phyloP scores from a whole-genome alignment of 1,284 basidiomycete genomes.

The Volvariella surrecta region DNA sequence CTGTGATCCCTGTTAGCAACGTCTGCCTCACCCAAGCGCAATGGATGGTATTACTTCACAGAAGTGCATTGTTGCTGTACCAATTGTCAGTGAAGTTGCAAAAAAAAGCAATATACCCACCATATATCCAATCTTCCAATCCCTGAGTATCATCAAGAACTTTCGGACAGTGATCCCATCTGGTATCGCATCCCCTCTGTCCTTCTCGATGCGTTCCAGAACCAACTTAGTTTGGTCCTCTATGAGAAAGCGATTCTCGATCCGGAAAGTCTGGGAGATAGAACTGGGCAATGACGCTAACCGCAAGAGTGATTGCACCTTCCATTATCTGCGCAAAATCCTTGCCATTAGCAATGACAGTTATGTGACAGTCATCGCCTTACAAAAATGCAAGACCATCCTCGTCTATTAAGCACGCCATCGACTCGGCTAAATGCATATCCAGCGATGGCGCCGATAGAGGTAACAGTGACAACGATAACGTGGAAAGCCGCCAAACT shows the following conservation, averaged over 20 bases:
- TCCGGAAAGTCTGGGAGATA: conserved; percentile 36
- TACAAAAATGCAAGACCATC: conserved; percentile 44
- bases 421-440: conserved; percentile 30
- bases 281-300: conserved; percentile 31
- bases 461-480: conserved; percentile 28
- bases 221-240: conserved; percentile 28
- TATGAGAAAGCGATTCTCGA: conserved; percentile 31
- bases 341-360: background rate
- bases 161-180: conserved; percentile 28
- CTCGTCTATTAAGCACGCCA: conserved; percentile 27
- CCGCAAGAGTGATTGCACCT: conserved; percentile 31
- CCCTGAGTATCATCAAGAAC: conserved; percentile 25
- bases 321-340: conserved; percentile 30
- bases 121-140: conserved; percentile 39
- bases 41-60: conserved; percentile 35
- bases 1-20: conserved; percentile 1
- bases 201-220: conserved; percentile 30
- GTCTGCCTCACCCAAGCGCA: conserved; percentile 26
- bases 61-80: conserved; percentile 30
- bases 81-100: background rate
- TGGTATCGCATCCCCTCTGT: conserved; percentile 36
- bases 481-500: conserved; percentile 37
- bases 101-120: conserved; percentile 16
- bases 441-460: conserved; percentile 37
- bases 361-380: conserved; percentile 12